Base-by-base conservation (phyloP, 1,284 basidiomycete genomes). In the Cryptococcus sp. region DNA sequence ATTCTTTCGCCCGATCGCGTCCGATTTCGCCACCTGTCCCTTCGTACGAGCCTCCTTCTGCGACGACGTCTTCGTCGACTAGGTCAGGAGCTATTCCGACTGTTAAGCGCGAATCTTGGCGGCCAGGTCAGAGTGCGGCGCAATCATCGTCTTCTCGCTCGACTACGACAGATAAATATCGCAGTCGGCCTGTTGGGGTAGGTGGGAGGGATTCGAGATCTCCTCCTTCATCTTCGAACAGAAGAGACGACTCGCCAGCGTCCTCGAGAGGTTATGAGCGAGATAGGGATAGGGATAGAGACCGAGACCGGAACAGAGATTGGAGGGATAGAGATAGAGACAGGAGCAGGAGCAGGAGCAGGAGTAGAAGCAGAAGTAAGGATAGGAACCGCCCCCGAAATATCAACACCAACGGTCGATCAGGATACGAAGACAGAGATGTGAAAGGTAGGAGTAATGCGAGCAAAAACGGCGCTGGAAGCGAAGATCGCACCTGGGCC, bases 81-180 rank as follows among this genome's bases (percentile, higher is more conserved):
- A 20, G 46, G 5, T 38, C 48, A 23, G 25, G 25, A 17, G n/a
- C 45, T 17, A 52, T 57, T 29, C 40, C 57, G 8, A 48, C 51
- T 20, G 49, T 68, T 2, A 66, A 68, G 50, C 55, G 67, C 6
- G 67, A 69, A 43, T 62, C 63, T 5, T 69, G 67, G 67, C 37
- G 67, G 34, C 67, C 67, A 20, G 52, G 52, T 50, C 65, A 50
- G 59, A 39, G 39, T 15, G 25, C 34, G 5, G 49, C 29, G 29
- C 29, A 34, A 10, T 34, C 29, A 34, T 34, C 29, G 8, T 34
- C 29, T 34, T 34, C 29, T 4, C 29, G 13, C 2, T 34, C 57
- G 11, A 38, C 53, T 3, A 29, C 54, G 4, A 48, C 60, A 26
- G 23, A 49, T 19, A 23, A 49, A 17, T 34, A 29, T 49, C 47